Base-by-base conservation (phyloP, 345 rosid genomes). In the Eucalyptus dawsonii region DNA sequence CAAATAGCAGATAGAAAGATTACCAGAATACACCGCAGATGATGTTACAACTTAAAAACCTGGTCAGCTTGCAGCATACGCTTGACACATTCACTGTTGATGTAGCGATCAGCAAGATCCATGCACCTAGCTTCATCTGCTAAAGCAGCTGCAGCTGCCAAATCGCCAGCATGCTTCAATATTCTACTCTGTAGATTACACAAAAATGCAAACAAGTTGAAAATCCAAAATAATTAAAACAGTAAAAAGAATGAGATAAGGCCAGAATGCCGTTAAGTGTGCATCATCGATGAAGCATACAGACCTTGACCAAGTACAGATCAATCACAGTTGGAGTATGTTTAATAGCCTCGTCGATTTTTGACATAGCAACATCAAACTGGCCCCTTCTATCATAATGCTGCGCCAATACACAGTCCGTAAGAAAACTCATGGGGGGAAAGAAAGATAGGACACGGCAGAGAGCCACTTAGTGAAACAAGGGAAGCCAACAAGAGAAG, bases 61-160 rank as follows among this genome's bases (percentile, higher is more conserved):
- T 97, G 99, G 93, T 98, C 98, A 88, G 99, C 99, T 93, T 97
- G 98, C 90, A 98, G 94, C 99, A 98, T 98, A 34, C 99, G 96
- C 95, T 97, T 98, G 88, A 97, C 98, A 86, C 98, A 96, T 95
- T 96, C 98, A 93, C 99, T 98, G 90, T 98, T 98, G 86, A 97
- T 91, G 87, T 96, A 98, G 58, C 99, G 96, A 89, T 98, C 99
- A 19, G 99, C 99, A 89, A 98, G 95, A 94, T 98, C 99, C 99
- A 98, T 98, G 91, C 99, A 95, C 92, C 99, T 93, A 91, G 99
- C 99, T 95, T 98, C 99, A 94, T 98, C 99, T 19, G 99, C 99
- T 93, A 98, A 95, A 87, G 98, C 94, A 58, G 99, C 97, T 58
- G 99, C 99, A 49, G 98, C 98, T 69, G 93, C 91, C 92, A 95